phyloP scores from a whole-genome alignment of 768 basidiomycete species.

The Suillus sp. region DNA sequence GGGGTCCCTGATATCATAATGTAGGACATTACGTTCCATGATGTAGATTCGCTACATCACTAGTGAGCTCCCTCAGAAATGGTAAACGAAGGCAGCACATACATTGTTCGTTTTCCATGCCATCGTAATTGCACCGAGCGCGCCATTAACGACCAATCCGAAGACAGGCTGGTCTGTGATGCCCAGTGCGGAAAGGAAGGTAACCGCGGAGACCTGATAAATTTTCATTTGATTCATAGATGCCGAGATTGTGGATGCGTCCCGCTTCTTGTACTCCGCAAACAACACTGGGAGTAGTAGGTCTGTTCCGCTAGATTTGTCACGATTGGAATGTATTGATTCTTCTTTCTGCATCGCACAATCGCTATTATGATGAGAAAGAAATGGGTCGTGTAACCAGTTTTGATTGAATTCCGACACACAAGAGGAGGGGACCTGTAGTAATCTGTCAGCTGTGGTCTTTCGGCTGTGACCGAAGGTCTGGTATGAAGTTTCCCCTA shows the following conservation, averaged over 20 bases:
- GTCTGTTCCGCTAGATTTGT: background rate
- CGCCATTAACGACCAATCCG: background rate
- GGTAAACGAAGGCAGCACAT: background rate
- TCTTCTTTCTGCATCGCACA: background rate
- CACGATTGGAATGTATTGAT: background rate
- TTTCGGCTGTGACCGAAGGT: no score
- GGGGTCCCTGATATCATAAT: background rate
- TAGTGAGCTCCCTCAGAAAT: background rate
- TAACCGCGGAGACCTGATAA: background rate
- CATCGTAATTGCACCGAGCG: background rate
- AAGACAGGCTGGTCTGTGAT: slow-evolving; percentile 7
- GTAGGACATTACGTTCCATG: background rate
- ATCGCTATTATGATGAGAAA: background rate
- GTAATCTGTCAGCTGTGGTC: background rate
- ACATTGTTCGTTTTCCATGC: background rate
- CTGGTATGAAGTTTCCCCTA: no score
- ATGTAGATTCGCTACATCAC: background rate
- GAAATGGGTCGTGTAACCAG: background rate
- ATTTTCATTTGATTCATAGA: background rate
- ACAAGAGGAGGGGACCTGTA: background rate
- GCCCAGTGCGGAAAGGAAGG: background rate
- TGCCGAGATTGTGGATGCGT: background rate
- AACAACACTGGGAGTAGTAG: slow-evolving; percentile 1
- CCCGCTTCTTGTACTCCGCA: background rate
- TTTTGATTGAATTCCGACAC: background rate